These are phyloP conservation scores for Solanum virginianum DNA, from an alignment of 257 asterid genomes.

Conservation along the genomic window DNA sequence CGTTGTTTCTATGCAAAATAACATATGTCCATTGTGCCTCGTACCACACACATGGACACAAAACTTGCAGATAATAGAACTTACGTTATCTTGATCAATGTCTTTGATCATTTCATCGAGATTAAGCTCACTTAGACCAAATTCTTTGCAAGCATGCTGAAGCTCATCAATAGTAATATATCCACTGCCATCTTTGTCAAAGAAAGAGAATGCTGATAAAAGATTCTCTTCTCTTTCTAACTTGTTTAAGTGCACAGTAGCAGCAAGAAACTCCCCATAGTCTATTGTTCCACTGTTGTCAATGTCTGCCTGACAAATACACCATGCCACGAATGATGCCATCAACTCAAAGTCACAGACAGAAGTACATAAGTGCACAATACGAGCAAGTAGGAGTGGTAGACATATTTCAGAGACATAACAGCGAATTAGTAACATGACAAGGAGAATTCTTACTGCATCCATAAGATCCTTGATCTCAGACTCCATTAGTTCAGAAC, in stretches of 20 bases:
- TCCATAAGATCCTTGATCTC: slow-evolving; percentile 88
- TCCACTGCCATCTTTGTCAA: slow-evolving; percentile 90
- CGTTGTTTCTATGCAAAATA: neutral
- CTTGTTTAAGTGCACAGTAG: slow-evolving; percentile 92
- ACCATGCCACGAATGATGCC: neutral
- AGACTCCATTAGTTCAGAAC: slow-evolving; percentile 89
- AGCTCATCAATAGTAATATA: slow-evolving; percentile 89
- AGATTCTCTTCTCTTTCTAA: slow-evolving; percentile 83
- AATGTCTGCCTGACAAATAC: slow-evolving; percentile 61
- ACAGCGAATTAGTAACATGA: neutral
- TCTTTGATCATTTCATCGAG: slow-evolving; percentile 87
- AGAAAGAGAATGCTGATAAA: slow-evolving; percentile 75
- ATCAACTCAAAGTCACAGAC: neutral
- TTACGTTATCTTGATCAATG: slow-evolving; percentile 83
- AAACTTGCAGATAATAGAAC: slow-evolving; percentile 4
- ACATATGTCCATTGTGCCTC: neutral
- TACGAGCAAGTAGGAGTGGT: neutral
- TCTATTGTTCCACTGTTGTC: slow-evolving; percentile 92
- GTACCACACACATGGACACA: neutral
- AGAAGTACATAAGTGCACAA: neutral
- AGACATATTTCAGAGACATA: neutral
- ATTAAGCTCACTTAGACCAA: slow-evolving; percentile 71
- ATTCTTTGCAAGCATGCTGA: slow-evolving; percentile 89
- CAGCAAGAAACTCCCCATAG: slow-evolving; percentile 96
- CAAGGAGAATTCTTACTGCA: slow-evolving; percentile 38